Percentiles rank a stretch among this genome's conserved stretches.
These are phyloP conservation scores for Quercus cerris DNA, from an alignment of 306 rosid species.

Conservation along the genomic window DNA sequence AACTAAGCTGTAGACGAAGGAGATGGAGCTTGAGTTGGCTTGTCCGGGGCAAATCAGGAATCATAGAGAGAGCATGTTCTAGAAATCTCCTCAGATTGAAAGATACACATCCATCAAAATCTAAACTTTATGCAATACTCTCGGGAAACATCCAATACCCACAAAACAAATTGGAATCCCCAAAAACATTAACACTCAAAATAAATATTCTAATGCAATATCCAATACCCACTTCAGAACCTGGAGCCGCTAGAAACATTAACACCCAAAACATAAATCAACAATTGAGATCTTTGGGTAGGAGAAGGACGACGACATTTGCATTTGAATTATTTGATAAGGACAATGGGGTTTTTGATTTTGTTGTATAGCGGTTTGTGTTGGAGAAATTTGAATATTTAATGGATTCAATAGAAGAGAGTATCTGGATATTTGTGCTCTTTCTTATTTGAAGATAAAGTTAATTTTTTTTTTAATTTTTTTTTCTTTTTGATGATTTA, in stretches of 20 bases:
- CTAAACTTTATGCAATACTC: conserved; percentile 15
- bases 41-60: not conserved
- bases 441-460: no score
- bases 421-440: no score
- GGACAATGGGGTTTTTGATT: no score
- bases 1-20: no score
- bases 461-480: no score
- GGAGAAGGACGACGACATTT: no score
- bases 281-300: not conserved
- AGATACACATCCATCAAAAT: conserved; percentile 41
- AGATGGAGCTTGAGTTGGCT: no score
- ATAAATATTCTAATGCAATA: conserved; percentile 7
- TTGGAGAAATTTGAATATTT: no score
- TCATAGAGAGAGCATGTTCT: conserved; percentile 74
- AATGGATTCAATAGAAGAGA: no score
- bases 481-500: no score
- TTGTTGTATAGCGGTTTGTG: no score
- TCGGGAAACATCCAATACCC: conserved; percentile 6
- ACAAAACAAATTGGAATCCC: not conserved
- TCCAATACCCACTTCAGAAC: not conserved
- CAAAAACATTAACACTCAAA: not conserved
- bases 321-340: no score
- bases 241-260: not conserved
- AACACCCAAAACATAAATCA: not conserved
- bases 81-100: conserved; percentile 24